phyloP scores from a whole-genome alignment of 306 rosid genomes.

The Gastrolobium bilobum region DNA sequence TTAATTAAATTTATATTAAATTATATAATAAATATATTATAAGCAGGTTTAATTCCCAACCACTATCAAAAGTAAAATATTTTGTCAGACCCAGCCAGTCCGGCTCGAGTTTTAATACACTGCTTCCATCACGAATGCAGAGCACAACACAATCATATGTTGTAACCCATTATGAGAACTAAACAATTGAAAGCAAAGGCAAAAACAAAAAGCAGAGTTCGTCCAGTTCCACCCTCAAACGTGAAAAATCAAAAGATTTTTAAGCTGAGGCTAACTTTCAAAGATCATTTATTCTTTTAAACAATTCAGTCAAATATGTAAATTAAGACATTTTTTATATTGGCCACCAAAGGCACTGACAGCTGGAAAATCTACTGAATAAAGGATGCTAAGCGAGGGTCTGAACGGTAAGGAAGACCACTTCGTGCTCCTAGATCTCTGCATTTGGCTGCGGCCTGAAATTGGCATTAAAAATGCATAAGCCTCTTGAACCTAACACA shows the following conservation, averaged over 20 bases:
- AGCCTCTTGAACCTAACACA: not conserved
- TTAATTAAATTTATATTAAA: too few relatives aligned
- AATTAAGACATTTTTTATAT: not conserved
- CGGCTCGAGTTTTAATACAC: too few relatives aligned
- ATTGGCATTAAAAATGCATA: constrained; percentile 39
- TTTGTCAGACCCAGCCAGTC: too few relatives aligned
- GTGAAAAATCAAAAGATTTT: constrained; percentile 8
- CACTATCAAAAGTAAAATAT: too few relatives aligned
- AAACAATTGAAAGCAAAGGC: constrained; percentile 12
- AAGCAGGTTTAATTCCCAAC: too few relatives aligned
- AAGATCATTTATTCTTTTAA: constrained; percentile 25
- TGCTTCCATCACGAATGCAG: too few relatives aligned
- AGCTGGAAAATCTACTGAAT: constrained; percentile 42
- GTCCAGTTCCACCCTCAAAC: not conserved
- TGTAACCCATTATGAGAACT: constrained; percentile 30
- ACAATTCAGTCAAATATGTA: not conserved
- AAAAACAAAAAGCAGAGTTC: not conserved
- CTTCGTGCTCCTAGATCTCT: constrained; percentile 87
- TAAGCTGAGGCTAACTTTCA: not conserved
- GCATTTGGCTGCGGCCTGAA: constrained; percentile 93
- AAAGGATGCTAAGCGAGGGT: constrained; percentile 71
- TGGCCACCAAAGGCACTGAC: not conserved
- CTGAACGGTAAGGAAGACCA: constrained; percentile 79
- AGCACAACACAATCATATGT: not conserved
- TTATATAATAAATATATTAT: too few relatives aligned